Conservation (phyloP, 352 stramenopile genomes). For the Plasmopara muralis region DNA sequence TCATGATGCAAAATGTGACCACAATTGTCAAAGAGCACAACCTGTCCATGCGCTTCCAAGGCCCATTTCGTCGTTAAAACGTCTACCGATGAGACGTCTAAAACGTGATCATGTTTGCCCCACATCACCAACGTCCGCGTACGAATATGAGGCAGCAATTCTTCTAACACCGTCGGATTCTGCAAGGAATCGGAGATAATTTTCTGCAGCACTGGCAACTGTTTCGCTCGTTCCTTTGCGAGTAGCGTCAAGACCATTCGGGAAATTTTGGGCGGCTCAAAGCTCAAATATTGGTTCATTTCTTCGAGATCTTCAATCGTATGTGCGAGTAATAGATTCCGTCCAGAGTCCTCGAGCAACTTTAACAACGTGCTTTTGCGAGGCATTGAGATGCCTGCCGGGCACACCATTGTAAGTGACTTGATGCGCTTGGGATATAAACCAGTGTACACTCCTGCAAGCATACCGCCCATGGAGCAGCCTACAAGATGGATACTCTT, state of each 20-base stretch:
- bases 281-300: constrained; percentile 43
- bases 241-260: constrained; percentile 28
- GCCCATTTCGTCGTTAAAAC: constrained; percentile 47
- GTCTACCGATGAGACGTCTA: constrained; percentile 63
- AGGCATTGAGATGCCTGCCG: constrained; percentile 60
- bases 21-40: constrained; percentile 54
- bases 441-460: constrained; percentile 61
- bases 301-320: constrained; percentile 52
- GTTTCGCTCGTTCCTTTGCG: constrained; percentile 39
- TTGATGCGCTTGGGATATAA: constrained; percentile 46
- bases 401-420: constrained; percentile 71
- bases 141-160: constrained; percentile 49
- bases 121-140: constrained; percentile 60
- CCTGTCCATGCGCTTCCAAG: constrained; percentile 25
- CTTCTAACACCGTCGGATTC: constrained; percentile 52
- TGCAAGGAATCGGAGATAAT: constrained; percentile 49
- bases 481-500: constrained; percentile 68
- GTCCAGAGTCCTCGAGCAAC: constrained; percentile 53
- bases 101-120: constrained; percentile 60
- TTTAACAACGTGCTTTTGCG: constrained; percentile 50
- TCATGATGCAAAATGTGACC: constrained; percentile 71
- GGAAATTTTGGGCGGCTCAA: constrained; percentile 27
- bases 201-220: constrained; percentile 51
- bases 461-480: constrained; percentile 74
- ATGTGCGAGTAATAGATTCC: constrained; percentile 56